phyloP scores from a whole-genome alignment of 164 flowering plant genomes.

The grape (Vitis vinifera) region DNA sequence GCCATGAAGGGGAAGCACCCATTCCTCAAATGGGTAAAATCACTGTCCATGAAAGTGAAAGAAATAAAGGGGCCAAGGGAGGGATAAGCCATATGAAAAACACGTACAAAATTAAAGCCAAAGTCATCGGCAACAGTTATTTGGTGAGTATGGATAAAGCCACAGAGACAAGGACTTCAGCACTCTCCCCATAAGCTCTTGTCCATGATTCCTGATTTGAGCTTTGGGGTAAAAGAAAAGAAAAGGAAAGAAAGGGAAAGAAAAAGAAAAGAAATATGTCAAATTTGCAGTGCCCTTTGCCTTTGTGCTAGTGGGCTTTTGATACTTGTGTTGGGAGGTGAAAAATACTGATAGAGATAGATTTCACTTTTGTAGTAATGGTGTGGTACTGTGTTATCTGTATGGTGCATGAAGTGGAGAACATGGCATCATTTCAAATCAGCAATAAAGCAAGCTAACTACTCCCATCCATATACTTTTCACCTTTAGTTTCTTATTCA shows the following conservation, averaged over 20 bases:
- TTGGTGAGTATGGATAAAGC: constrained; percentile 11
- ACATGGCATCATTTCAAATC: constrained; percentile 26
- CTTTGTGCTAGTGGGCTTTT: neutral
- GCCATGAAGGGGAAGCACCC: constrained; percentile 13
- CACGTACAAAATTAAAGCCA: constrained; percentile 26
- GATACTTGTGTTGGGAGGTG: constrained; percentile 1
- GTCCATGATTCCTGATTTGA: neutral
- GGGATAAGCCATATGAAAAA: neutral
- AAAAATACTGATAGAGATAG: neutral
- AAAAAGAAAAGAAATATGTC: neutral
- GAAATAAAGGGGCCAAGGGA: neutral
- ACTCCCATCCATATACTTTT: neutral
- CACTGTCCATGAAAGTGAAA: constrained; percentile 28
- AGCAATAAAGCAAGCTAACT: constrained; percentile 3
- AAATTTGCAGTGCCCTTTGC: neutral
- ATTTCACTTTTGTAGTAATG: constrained; percentile 8
- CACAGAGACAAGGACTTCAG: constrained; percentile 29
- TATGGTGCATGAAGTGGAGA: constrained; percentile 29
- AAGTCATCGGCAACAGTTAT: constrained; percentile 21
- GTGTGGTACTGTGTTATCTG: constrained; percentile 8
- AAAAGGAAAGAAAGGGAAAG: too few relatives aligned
- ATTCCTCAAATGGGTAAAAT: constrained; percentile 17
- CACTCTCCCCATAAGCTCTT: neutral
- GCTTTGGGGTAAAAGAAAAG: neutral
- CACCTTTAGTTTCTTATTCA: neutral